These are phyloP conservation scores for Amaranthus palmeri DNA, from an alignment of 148 eudicot species.

Conservation along the genomic window DNA sequence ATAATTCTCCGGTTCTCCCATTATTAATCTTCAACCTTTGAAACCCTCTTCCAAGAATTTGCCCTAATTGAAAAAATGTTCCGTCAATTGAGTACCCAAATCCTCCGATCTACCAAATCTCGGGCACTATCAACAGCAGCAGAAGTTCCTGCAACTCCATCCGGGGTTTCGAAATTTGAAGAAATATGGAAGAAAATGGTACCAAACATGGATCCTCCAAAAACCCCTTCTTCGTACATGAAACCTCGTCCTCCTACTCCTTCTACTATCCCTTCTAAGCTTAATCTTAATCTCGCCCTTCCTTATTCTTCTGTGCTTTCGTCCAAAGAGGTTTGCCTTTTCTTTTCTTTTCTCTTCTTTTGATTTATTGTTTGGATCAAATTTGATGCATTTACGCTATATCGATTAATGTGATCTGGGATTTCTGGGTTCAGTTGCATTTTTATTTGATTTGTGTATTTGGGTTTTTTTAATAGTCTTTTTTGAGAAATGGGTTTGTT, in stretches of 20 bases:
- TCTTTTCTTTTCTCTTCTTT: background rate
- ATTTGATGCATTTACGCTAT: constrained; percentile 5
- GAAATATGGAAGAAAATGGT: constrained; percentile 34
- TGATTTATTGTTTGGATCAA: background rate
- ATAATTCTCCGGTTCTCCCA: too few species aligned
- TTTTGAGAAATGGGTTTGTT: background rate
- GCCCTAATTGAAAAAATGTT: constrained; percentile 6
- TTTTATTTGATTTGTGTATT: constrained; percentile 3
- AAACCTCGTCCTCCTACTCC: constrained; percentile 37
- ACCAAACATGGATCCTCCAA: constrained; percentile 34
- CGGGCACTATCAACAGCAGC: constrained; percentile 21
- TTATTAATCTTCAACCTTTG: background rate
- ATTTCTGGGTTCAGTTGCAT: constrained; percentile 5
- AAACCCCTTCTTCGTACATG: constrained; percentile 37
- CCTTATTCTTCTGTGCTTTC: constrained; percentile 27
- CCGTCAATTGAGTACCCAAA: constrained; percentile 19
- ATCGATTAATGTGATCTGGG: constrained; percentile 15
- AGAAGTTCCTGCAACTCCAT: constrained; percentile 11
- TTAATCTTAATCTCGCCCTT: constrained; percentile 35
- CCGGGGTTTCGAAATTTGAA: constrained; percentile 10
- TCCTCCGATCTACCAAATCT: constrained; percentile 13
- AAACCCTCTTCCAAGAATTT: background rate
- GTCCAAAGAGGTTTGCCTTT: constrained; percentile 28
- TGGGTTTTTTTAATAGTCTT: background rate
- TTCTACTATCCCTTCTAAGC: constrained; percentile 34